Evolutionary conservation across 2,329 filamentous ascomycete genomes (phyloP), one percentile per base, ranked within the genome.

Genomic region (Claviceps arundinis): DNA sequence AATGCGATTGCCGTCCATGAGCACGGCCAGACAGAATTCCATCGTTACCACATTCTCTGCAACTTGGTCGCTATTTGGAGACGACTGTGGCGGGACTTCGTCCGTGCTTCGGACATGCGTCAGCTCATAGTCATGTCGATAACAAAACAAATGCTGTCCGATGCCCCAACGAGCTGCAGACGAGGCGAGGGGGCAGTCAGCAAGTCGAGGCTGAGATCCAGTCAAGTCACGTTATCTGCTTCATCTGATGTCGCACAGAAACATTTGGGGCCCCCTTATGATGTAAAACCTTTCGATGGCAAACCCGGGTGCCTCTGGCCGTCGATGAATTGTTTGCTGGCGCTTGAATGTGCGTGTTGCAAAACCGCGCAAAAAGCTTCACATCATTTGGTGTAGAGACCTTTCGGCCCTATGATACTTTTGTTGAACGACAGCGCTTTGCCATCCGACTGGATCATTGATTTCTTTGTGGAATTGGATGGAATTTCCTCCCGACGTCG

Each of bases 251-350:
- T 50, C 26, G 11, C 48, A 50, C 48, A 44, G 41, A 50, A 43
- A 34, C 16, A n/a, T 11, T 30, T 26, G 24, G 37, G 19, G 22
- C 44, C 44, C 41, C 30, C 22, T 50, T 14, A 7, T 50, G 26
- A 22, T 37, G 40, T 44, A 44, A 24, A 11, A 5, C 40, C 26
- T 41, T 50, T 44, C 40, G 26, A 37, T 34, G 9, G 4, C 41
- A 44, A 22, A 2, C 22, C n/a, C 37, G 19, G 13, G 22, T 41
- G 22, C 26, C 17, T 17, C 44, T 37, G 16, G 17, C 40, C 40
- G 14, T 50, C 40, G 9, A 19, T 43, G n/a, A 50, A 34, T 24
- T 50, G 48, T 50, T 50, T 50, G 48, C 48, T 44, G 13, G 40
- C 26, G 38, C 26, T 50, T 50, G 26, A n/a, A 44, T 34, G 24